Evolutionary conservation across 2,329 filamentous ascomycete species (phyloP).

Genomic region (Plectosphaerella cucumerina): DNA sequence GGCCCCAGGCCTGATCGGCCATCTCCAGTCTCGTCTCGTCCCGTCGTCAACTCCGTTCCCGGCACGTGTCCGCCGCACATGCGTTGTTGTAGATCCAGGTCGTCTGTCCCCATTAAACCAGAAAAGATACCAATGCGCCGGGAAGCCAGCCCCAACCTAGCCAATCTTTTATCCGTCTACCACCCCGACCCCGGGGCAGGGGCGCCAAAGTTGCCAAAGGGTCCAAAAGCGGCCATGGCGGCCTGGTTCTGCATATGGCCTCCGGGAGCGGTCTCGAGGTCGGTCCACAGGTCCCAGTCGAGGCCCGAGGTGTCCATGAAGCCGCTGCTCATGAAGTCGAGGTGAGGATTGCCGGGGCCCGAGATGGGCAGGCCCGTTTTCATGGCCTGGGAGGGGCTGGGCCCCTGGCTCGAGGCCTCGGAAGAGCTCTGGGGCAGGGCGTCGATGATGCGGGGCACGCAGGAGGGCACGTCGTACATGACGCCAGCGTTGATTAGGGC

Average conservation of each 20-base stretch:
- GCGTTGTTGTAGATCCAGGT: too few species aligned
- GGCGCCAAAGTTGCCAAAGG: conserved; percentile 12
- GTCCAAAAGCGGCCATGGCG: conserved; percentile 9
- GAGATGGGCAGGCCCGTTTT: conserved; percentile 14
- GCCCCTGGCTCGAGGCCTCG: conserved; percentile 21
- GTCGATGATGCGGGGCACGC: conserved; percentile 39
- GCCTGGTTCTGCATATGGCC: conserved; percentile 8
- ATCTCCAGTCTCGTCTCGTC: too few species aligned
- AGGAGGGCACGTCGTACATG: conserved; percentile 36
- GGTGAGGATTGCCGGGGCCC: conserved; percentile 16
- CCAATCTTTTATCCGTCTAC: not conserved
- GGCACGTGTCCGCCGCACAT: too few species aligned
- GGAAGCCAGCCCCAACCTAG: too few species aligned
- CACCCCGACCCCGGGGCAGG: conserved; percentile 5
- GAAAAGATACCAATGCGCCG: too few species aligned
- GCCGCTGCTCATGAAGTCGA: conserved; percentile 37
- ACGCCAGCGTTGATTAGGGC: conserved; percentile 31
- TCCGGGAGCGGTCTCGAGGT: conserved; percentile 8
- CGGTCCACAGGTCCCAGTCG: conserved; percentile 43
- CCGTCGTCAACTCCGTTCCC: too few species aligned
- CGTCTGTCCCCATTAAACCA: too few species aligned
- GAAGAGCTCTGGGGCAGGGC: conserved; percentile 34
- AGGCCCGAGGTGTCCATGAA: conserved; percentile 38
- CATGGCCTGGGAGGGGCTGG: conserved; percentile 20
- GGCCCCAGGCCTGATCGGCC: too few species aligned